Evolutionary conservation across 164 flowering plant genomes (phyloP).

Genomic region (Sextonia rubra): DNA sequence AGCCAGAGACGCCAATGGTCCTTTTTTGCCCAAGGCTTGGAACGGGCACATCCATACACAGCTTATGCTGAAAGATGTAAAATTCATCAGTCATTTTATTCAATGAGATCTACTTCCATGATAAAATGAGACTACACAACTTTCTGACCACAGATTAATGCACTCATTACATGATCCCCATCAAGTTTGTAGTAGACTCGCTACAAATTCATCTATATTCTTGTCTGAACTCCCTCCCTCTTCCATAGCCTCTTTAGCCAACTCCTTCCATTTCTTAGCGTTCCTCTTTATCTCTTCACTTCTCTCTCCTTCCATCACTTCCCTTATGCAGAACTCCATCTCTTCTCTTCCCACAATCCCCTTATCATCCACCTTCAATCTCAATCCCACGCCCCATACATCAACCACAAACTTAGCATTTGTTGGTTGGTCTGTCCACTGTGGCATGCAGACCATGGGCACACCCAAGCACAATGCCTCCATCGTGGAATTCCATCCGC

Average conservation of each 20-base stretch:
- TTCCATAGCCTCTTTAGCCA: conserved; percentile 16
- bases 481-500: conserved; percentile 55
- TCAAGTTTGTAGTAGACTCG: background rate
- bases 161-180: background rate
- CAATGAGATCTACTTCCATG: background rate
- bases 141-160: background rate
- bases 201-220: conserved; percentile 25
- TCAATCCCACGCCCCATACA: conserved; percentile 41
- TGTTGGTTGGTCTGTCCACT: conserved; percentile 48
- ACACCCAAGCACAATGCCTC: conserved; percentile 47
- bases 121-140: no score
- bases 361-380: conserved; percentile 16
- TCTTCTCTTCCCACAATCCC: conserved; percentile 26
- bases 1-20: no score
- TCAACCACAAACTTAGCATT: conserved; percentile 44
- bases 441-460: conserved; percentile 49
- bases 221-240: conserved; percentile 29
- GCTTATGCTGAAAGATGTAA: no score
- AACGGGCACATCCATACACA: background rate
- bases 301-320: conserved; percentile 25
- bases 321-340: conserved; percentile 18
- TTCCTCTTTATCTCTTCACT: conserved; percentile 17
- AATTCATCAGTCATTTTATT: no score
- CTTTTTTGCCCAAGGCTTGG: background rate
- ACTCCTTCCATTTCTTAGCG: conserved; percentile 19